phyloP scores from a whole-genome alignment of 306 rosid species.

The Vigna trinervia region DNA sequence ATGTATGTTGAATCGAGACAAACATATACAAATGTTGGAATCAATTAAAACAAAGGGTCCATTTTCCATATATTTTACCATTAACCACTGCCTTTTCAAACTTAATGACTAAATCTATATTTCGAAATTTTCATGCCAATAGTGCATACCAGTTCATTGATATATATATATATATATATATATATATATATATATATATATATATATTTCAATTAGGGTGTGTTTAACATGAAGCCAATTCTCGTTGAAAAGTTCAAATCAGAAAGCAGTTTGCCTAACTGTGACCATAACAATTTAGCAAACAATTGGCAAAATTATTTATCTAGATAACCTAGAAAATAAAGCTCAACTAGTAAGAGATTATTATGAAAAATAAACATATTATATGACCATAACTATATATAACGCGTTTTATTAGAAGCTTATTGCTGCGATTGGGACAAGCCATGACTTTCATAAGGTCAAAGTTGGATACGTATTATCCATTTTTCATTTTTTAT shows the following conservation, averaged over 20 bases:
- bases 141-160: not conserved
- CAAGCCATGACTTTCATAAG: slow-evolving; percentile 17
- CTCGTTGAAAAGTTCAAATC: slow-evolving; percentile 32
- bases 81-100: not conserved
- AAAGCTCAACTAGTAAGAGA: not conserved
- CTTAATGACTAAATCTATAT: no score
- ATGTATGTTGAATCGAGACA: not conserved
- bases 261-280: slow-evolving; percentile 3
- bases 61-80: not conserved
- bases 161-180: not conserved
- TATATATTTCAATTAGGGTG: not conserved
- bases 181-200: no score
- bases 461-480: slow-evolving; percentile 31
- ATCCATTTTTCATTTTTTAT: not conserved
- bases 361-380: not conserved
- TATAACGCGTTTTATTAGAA: slow-evolving; percentile 37
- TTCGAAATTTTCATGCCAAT: not conserved
- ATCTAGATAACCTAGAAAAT: slow-evolving; percentile 6
- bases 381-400: not conserved
- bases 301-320: not conserved
- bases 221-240: not conserved
- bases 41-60: not conserved
- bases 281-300: slow-evolving; percentile 10
- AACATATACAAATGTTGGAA: not conserved
- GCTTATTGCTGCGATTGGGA: slow-evolving; percentile 29